Evolutionary conservation across 257 asterid genomes (phyloP).

Genomic region (Nicotiana sylvestris): DNA sequence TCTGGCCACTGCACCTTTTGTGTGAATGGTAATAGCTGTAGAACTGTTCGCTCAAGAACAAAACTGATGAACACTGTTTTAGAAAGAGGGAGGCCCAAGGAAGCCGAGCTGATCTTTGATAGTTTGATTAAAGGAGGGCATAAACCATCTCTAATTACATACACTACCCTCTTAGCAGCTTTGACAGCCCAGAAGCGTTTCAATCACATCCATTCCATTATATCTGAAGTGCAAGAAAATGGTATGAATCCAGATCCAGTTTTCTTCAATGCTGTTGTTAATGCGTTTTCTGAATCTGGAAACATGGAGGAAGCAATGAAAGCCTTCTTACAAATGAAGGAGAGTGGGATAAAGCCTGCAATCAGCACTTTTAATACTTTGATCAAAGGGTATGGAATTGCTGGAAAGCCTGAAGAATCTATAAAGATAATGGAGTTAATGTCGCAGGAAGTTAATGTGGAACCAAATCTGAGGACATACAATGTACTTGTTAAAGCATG

Average conservation of each 20-base stretch:
- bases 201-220: constrained; percentile 37
- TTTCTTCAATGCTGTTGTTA: constrained; percentile 60
- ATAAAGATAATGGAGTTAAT: constrained; percentile 44
- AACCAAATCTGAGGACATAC: constrained; percentile 57
- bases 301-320: constrained; percentile 69
- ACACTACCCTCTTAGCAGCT: constrained; percentile 64
- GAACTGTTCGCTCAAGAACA: constrained; percentile 46
- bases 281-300: constrained; percentile 72
- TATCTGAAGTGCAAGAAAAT: constrained; percentile 42
- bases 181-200: constrained; percentile 60
- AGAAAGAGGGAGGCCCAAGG: constrained; percentile 48
- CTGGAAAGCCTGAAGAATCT: constrained; percentile 68
- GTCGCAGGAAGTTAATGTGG: constrained; percentile 42
- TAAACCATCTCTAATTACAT: constrained; percentile 65
- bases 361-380: constrained; percentile 59
- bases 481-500: constrained; percentile 63
- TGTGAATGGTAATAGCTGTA: constrained; percentile 44
- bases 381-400: constrained; percentile 67
- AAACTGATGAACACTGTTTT: constrained; percentile 56
- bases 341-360: constrained; percentile 50
- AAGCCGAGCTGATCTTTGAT: constrained; percentile 44
- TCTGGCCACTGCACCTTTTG: constrained; percentile 46
- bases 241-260: constrained; percentile 54
- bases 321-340: constrained; percentile 50
- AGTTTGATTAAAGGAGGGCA: constrained; percentile 57